These are phyloP conservation scores for Nigrospora sphaerica DNA, from an alignment of 2,329 filamentous ascomycete genomes.

Conservation along the genomic window DNA sequence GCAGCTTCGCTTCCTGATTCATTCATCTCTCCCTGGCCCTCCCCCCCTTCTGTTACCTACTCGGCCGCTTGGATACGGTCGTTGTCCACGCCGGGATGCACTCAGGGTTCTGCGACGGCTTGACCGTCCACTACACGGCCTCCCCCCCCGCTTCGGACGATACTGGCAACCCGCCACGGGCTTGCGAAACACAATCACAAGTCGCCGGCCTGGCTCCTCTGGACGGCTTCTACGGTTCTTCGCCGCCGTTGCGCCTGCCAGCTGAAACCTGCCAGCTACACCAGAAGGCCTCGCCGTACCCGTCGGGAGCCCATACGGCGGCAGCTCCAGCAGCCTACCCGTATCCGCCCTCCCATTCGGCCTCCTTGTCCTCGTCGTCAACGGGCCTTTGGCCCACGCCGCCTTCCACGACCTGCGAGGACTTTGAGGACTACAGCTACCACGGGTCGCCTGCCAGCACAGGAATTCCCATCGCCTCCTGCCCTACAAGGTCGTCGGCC, in stretches of 20 bases:
- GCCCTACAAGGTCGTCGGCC: constrained; percentile 5
- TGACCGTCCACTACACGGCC: constrained; percentile 11
- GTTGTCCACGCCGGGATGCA: constrained; percentile 11
- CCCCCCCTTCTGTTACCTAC: no score
- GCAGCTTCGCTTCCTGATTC: no score
- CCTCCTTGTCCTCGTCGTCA: constrained; percentile 15
- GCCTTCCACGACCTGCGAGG: constrained; percentile 23
- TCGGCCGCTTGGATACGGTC: background rate
- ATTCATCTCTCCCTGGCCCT: no score
- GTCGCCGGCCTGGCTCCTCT: constrained; percentile 5
- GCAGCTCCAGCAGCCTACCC: constrained; percentile 9
- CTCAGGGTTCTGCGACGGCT: constrained; percentile 10
- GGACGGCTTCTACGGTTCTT: constrained; percentile 8
- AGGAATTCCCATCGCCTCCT: constrained; percentile 3
- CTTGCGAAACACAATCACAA: constrained; percentile 16
- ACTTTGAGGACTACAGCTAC: constrained; percentile 29
- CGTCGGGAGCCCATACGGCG: constrained; percentile 3
- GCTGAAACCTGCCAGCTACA: constrained; percentile 9
- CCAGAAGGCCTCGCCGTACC: constrained; percentile 4
- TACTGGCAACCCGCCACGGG: constrained; percentile 5
- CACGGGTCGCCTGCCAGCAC: constrained; percentile 21
- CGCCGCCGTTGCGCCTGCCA: constrained; percentile 9
- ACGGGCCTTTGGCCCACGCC: constrained; percentile 26
- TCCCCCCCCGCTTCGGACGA: constrained; percentile 6
- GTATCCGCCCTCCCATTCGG: constrained; percentile 6